Evolutionary conservation across 2,329 filamentous ascomycete species (phyloP), one percentile per base, ranked within the genome.

Genomic region (Aspergillus sergii): DNA sequence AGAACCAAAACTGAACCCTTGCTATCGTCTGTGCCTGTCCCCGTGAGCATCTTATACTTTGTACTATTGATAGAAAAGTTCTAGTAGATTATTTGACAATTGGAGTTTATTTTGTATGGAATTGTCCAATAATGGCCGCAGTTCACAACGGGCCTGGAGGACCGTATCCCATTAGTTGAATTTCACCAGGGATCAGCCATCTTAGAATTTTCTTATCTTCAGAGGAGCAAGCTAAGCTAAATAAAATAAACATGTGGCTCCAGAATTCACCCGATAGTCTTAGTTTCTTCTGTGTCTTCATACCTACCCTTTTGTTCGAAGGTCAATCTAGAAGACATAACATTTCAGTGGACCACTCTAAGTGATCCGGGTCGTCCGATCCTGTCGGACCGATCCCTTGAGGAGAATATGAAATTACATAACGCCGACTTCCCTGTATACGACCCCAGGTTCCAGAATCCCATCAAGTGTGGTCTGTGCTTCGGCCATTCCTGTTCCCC

Each of bases 21-120:
- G 2, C 3, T 23, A 21, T 54, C 12, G 51, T 23, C 51, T 36
- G 30, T 54, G 30, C 51, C n/a, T 54, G 51, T 23, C 21, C 51
- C 34, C 51, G 34, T 55, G 51, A 55, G 32, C 51, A 41, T 26
- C 51, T 23, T 23, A 26, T 39, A 55, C 48, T 55, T 55, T 55
- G 21, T 26, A 39, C 51, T 55, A 55, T 39, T 55, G 51, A 55
- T 55, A 26, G 51, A 54, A 54, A 54, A 28, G 26, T 6, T 16
- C 34, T 16, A 16, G 39, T 26, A 19, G 28, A 14, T 54, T 11
- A 21, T 34, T n/a, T 34, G 51, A 36, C 51, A 54, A 21, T 36
- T 36, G 12, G 19, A 16, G 30, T 36, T 54, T 36, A 36, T 36
- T 3, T 23, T 32, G 19, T 34, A 12, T 14, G 21, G 32, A 36